These are phyloP conservation scores for Verbascum thapsus DNA, from an alignment of 257 asterid genomes.

Conservation along the genomic window DNA sequence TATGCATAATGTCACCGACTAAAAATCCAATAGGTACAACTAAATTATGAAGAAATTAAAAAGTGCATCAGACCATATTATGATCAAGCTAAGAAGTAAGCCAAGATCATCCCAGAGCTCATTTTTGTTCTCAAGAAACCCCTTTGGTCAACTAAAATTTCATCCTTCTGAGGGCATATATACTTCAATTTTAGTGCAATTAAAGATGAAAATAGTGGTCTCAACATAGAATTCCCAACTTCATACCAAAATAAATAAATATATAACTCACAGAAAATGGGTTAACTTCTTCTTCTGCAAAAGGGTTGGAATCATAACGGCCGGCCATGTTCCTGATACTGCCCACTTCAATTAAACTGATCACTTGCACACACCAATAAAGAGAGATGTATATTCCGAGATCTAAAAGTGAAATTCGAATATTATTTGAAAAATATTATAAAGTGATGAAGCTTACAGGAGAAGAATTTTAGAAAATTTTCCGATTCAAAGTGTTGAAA, in stretches of 20 bases:
- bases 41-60: not conserved
- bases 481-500: constrained; percentile 29
- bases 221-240: not conserved
- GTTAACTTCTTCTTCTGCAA: constrained; percentile 60
- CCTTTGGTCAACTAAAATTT: not conserved
- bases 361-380: constrained; percentile 13
- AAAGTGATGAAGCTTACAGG: constrained; percentile 32
- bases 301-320: constrained; percentile 68
- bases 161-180: constrained; percentile 6
- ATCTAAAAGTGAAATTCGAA: constrained; percentile 13
- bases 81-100: not conserved
- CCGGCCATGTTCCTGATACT: constrained; percentile 47
- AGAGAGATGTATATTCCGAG: constrained; percentile 10
- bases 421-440: constrained; percentile 18
- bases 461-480: constrained; percentile 33
- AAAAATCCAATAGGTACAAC: constrained; percentile 1
- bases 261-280: constrained; percentile 54
- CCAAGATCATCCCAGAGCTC: constrained; percentile 8
- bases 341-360: constrained; percentile 21
- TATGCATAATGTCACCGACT: constrained; percentile 12
- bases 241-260: not conserved
- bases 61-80: constrained; percentile 14
- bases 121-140: constrained; percentile 1
- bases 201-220: constrained; percentile 10
- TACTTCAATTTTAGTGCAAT: constrained; percentile 8